Percentiles rank a stretch among this genome's conserved stretches.
Conservation (phyloP, 768 basidiomycete species). For the Termitomyces sp. region DNA sequence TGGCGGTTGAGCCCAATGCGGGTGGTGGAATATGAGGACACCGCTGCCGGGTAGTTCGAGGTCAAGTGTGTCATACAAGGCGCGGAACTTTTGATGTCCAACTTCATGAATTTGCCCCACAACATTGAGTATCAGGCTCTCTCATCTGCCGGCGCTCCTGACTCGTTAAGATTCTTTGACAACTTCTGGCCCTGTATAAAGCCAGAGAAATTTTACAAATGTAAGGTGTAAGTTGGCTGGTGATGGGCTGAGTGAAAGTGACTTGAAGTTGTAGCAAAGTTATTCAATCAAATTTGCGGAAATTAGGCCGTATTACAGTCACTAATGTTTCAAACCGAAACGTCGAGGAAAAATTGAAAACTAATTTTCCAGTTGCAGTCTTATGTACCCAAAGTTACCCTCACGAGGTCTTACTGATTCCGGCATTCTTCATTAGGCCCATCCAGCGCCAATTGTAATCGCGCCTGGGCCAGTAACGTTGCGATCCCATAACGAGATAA, state of each 20-base stretch:
- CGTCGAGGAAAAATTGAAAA: background rate
- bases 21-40: slow-evolving; percentile 6
- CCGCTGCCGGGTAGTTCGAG: slow-evolving; percentile 12
- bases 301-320: background rate
- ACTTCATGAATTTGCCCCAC: slow-evolving; percentile 18
- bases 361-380: background rate
- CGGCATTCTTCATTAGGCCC: slow-evolving; percentile 25
- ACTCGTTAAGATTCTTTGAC: slow-evolving; percentile 13
- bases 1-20: slow-evolving; percentile 6
- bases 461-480: slow-evolving; percentile 23
- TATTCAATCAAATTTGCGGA: slow-evolving; percentile 13
- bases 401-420: slow-evolving; percentile 19
- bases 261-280: slow-evolving; percentile 7
- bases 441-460: slow-evolving; percentile 21
- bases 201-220: slow-evolving; percentile 15
- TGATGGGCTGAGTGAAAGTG: slow-evolving; percentile 18
- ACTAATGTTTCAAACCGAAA: background rate
- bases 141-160: slow-evolving; percentile 18
- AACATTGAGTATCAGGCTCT: slow-evolving; percentile 15
- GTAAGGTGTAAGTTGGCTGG: slow-evolving; percentile 12
- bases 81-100: slow-evolving; percentile 17
- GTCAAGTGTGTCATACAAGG: slow-evolving; percentile 12
- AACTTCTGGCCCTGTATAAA: slow-evolving; percentile 13
- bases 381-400: background rate
- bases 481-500: slow-evolving; percentile 26